A percentile compares a stretch with the other conserved stretches of the same genome.
Evolutionary conservation across 441 rosid genomes (phyloP).

Genomic region (Arabidopsis lyrata): DNA sequence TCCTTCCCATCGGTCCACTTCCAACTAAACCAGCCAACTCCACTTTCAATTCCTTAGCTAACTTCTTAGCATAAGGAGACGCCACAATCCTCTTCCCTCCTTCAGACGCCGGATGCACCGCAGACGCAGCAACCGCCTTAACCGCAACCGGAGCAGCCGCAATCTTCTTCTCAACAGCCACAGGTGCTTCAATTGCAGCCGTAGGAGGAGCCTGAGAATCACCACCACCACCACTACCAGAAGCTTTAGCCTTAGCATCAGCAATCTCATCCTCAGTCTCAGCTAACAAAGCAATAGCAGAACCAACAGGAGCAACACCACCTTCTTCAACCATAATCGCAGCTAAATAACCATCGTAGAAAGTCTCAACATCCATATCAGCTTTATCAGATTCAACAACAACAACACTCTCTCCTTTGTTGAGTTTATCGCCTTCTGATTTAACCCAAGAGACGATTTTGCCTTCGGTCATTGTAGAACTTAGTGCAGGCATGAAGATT

Average conservation of each 20-base stretch:
- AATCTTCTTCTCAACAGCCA: conserved; percentile 38
- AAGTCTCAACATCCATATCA: conserved; percentile 98
- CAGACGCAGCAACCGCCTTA: conserved; percentile 35
- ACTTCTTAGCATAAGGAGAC: conserved; percentile 92
- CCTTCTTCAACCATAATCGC: conserved; percentile 96
- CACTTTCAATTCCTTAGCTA: conserved; percentile 84
- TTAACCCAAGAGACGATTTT: conserved; percentile 93
- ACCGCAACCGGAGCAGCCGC: conserved; percentile 3
- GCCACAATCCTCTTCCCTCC: conserved; percentile 92
- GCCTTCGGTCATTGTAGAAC: conserved; percentile 96
- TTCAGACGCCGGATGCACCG: conserved; percentile 74
- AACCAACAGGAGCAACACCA: conserved; percentile 85
- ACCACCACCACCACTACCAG: conserved; percentile 26
- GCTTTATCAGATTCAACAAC: conserved; percentile 97
- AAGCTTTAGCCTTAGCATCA: conserved; percentile 71
- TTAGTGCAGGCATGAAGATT: conserved; percentile 96
- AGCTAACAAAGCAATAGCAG: conserved; percentile 89
- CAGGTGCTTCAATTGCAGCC: conserved; percentile 17
- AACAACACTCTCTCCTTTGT: conserved; percentile 89
- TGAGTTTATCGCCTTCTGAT: conserved; percentile 87
- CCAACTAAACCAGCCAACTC: conserved; percentile 70
- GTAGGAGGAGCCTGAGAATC: conserved; percentile 38
- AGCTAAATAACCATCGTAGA: conserved; percentile 86
- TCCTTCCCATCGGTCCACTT: conserved; percentile 91
- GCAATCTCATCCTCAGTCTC: conserved; percentile 76